Base-by-base conservation (phyloP, 2,329 filamentous ascomycete genomes). In the Chalaropsis ovoidea region DNA sequence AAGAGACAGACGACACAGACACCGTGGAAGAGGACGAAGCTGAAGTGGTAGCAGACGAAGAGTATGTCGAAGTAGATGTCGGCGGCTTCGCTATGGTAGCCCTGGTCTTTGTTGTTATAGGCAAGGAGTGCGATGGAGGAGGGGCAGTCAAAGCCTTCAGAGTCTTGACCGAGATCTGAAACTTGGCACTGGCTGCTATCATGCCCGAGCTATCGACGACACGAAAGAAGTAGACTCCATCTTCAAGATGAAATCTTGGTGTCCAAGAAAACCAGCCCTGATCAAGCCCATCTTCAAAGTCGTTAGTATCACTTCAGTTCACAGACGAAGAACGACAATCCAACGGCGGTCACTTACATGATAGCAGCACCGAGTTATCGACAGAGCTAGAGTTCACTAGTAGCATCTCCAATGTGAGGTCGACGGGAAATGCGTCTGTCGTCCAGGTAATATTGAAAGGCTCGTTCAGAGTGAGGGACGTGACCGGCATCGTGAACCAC, bases 381-480 rank as follows among this genome's bases (percentile, higher is more conserved):
- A 19, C n/a, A 15, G n/a, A 35, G 31, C 2, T 31, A 2, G 42
- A 17, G 39, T 19, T 8, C 15, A 11, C 52, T 8, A 31, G 41
- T 35, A 52, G 31, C 7, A 35, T 10, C 13, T 43, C 42, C 15
- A 65, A 31, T 15, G 61, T 63, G 5, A 67, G 13, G 42, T 67
- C 27, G 1, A 67, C 49, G 11, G 65, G 62, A 6, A 41, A 39
- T 15, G 61, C 42, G 39, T 67, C 27, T 17, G 65, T 64, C 11
- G 22, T 61, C 65, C 65, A 67, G 2, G 65, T 47, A 6, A 67
- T n/a, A 22, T 47, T 64, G 19, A 63, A 61, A 1, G 47, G 31
- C 58, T 62, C 42, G 19, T 35, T 27, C 17, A 62, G 58, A 8
- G 19, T 1, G 1, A 65, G 13, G 7, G n/a, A 6, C 15, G 49